These are phyloP conservation scores for Dalechampia spathulata DNA, from an alignment of 441 rosid species.

Conservation along the genomic window DNA sequence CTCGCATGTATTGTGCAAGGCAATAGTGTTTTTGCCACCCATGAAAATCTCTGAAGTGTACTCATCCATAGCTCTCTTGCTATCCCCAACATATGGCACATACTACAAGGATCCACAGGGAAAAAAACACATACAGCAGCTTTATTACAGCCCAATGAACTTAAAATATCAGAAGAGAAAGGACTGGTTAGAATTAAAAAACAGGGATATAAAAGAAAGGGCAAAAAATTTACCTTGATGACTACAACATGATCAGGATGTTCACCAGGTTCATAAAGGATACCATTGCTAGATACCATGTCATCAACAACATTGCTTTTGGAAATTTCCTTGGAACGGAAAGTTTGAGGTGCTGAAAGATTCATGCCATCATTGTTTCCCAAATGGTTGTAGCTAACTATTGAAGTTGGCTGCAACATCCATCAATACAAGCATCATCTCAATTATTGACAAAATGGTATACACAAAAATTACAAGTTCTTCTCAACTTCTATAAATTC, in stretches of 20 bases:
- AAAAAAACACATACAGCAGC: no score
- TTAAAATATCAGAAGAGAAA: no score
- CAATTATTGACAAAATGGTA: background rate
- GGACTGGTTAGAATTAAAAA: no score
- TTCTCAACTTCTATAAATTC: no score
- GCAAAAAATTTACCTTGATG: slow-evolving; percentile 68
- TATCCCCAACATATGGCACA: slow-evolving; percentile 87
- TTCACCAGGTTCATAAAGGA: slow-evolving; percentile 88
- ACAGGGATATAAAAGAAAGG: no score
- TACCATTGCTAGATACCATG: slow-evolving; percentile 90
- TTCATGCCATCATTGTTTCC: slow-evolving; percentile 99
- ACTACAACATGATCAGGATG: slow-evolving; percentile 96
- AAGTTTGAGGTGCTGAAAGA: slow-evolving; percentile 93
- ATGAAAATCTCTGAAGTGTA: slow-evolving; percentile 95
- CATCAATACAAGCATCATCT: slow-evolving; percentile 6
- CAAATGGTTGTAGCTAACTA: slow-evolving; percentile 93
- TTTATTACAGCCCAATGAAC: no score
- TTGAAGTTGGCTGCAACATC: slow-evolving; percentile 72
- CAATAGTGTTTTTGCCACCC: slow-evolving; percentile 91
- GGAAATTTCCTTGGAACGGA: slow-evolving; percentile 92
- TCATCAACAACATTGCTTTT: slow-evolving; percentile 96
- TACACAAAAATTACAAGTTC: no score
- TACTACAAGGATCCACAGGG: slow-evolving; percentile 29
- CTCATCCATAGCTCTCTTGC: slow-evolving; percentile 99
- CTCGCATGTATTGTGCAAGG: slow-evolving; percentile 89